Evolutionary conservation across 2,329 filamentous ascomycete species (phyloP), one percentile per base, ranked within the genome.

Genomic region (Penicillium psychrosexuale): DNA sequence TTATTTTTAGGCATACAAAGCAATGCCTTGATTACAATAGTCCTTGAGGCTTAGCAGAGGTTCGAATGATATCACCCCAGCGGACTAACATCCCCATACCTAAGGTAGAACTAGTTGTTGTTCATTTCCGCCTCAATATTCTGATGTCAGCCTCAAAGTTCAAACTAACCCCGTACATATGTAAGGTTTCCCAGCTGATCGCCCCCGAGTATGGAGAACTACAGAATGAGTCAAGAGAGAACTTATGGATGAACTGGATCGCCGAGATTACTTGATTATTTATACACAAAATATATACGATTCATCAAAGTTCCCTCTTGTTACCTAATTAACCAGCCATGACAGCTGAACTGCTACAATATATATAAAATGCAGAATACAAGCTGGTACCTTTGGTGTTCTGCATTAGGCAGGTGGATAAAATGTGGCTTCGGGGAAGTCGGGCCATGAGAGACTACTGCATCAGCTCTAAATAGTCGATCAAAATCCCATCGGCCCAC

Each of bases 371-470:
- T 24, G 22, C 22, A 24, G 22, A 24, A 24, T 43, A 36, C 47
- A 13, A 17, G 47, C 28, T 28, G 15, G 45, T 55, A 36, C 40
- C 17, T 53, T 43, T 27, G 40, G n/a, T 28, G 37, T 45, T 33
- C 44, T 52, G 30, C 7, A 48, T 53, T 37, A 19, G 54, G 51
- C 22, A 57, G 38, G 39, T 57, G 43, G 38, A 39, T 55, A 39
- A 55, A 28, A 34, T 22, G 45, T 19, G 45, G 31, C 45, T 36
- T 36, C 8, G 27, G 27, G 27, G 12, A 22, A 28, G 22, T 44
- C 55, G 50, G 54, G 31, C 17, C 28, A 47, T n/a, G 31, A n/a
- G 42, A 19, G 31, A 38, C 36, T 52, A 47, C 27, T 45, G 31
- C 30, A 36, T 45, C 31, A 36, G 39, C 30, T 36, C 38, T 5